phyloP scores from a whole-genome alignment of 768 basidiomycete genomes.

The Trametes sanguinea region DNA sequence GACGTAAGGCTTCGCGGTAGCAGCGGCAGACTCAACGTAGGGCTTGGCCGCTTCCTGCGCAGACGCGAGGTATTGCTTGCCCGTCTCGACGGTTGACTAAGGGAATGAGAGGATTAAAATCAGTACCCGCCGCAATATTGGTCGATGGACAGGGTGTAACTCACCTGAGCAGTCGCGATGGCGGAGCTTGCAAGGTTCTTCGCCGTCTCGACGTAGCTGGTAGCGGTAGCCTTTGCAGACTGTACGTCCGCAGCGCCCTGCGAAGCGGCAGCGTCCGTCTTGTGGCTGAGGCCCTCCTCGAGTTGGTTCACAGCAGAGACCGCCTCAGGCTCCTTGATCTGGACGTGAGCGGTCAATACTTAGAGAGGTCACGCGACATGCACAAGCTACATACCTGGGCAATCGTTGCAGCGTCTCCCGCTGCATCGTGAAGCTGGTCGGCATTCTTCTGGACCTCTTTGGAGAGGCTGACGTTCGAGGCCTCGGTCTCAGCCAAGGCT shows the following conservation, averaged over 20 bases:
- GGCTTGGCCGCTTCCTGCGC: conserved; percentile 36
- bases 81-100: conserved; percentile 32
- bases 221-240: conserved; percentile 45
- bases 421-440: conserved; percentile 45
- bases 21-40: conserved; percentile 42
- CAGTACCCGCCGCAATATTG: conserved; percentile 33
- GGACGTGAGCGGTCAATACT: not conserved
- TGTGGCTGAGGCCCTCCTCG: conserved; percentile 33
- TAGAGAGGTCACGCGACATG: not conserved
- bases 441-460: conserved; percentile 51
- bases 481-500: conserved; percentile 50
- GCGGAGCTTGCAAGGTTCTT: conserved; percentile 48
- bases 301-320: conserved; percentile 33
- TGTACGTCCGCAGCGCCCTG: conserved; percentile 57
- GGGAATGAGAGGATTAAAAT: conserved; percentile 38
- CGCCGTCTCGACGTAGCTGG: conserved; percentile 56
- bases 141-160: conserved; percentile 15
- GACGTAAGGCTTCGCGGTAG: conserved; percentile 41
- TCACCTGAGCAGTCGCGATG: conserved; percentile 48
- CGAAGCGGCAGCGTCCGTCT: conserved; percentile 53
- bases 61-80: conserved; percentile 37
- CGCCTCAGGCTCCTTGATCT: conserved; percentile 28
- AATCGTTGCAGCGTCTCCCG: conserved; percentile 50
- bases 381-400: conserved; percentile 46
- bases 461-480: conserved; percentile 43